phyloP scores from a whole-genome alignment of 2,329 filamentous ascomycete genomes.

The Talaromyces albobiverticillius region DNA sequence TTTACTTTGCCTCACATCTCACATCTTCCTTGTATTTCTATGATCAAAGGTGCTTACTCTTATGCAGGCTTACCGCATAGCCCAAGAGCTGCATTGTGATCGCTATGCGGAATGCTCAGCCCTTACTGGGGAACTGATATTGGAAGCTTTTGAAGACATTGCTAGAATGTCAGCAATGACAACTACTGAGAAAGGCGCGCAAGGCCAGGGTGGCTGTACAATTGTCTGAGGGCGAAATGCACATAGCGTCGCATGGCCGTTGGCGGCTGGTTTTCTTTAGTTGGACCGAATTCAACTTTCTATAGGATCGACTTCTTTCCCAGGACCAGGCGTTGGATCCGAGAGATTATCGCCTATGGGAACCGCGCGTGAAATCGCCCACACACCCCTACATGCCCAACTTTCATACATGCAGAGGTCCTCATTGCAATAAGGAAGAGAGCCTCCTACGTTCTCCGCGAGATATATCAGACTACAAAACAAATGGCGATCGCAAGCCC shows the following conservation, averaged over 20 bases:
- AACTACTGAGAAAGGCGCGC: constrained; percentile 53
- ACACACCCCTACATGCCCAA: not conserved
- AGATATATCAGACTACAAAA: not conserved
- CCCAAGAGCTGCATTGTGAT: constrained; percentile 60
- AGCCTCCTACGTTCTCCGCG: too few relatives aligned
- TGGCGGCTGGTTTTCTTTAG: not conserved
- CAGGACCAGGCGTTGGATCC: not conserved
- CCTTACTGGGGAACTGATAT: constrained; percentile 58
- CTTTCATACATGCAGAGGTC: not conserved
- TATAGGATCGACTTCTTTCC: not conserved
- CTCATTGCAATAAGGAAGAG: too few relatives aligned
- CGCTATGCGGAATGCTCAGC: constrained; percentile 63
- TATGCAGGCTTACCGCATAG: constrained; percentile 52
- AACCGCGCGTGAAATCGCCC: not conserved
- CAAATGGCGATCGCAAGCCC: not conserved
- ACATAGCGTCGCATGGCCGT: too few relatives aligned
- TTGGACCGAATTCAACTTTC: not conserved
- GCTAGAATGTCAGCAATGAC: constrained; percentile 58
- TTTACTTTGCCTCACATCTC: not conserved
- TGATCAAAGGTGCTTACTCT: not conserved
- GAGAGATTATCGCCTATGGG: not conserved
- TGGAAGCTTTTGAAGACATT: constrained; percentile 60
- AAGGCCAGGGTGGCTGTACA: constrained; percentile 42
- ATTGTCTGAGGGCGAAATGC: constrained; percentile 33
- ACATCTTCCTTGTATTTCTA: not conserved